Evolutionary conservation across 2,329 filamentous ascomycete genomes (phyloP), one percentile per base, ranked within the genome.

Genomic region (Penicillium sp.): DNA sequence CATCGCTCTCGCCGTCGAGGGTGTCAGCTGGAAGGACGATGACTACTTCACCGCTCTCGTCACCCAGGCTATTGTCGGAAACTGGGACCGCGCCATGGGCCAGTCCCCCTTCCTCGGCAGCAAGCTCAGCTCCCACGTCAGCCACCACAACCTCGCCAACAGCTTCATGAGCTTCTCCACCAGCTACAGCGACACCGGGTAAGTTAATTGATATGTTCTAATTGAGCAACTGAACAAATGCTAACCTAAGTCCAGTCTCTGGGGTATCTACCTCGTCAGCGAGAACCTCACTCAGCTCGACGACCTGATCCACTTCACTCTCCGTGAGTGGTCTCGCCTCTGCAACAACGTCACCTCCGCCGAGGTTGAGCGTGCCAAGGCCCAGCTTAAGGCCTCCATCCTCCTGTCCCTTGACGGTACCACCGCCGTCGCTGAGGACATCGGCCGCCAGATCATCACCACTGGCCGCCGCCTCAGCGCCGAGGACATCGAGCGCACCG

Each of bases 151-250:
- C 77, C 86, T 99, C 60, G 94, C 94, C 78, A 99, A 96, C 83
- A 97, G 92, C 86, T 99, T 97, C 85, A 99, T 99, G 95, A 96
- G 91, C 83, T 99, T 99, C 83, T 97, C 92, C 64, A 99, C 94
- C 66, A 96, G 91, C 84, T 99, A 99, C 82, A 97, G 92, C 74
- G 94, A 99, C 78, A 99, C 94, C 75, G 94, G 92, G 92, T 96
- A 86, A 78, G 87, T 75, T 11, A 9, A 29, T 38, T n/a, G 3
- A 14, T 24, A 11, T 32, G 14, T 16, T 27, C 6, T 21, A 2
- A 27, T 36, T 3, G 31, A 34, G 5, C 43, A 13, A 68, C 71
- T 2, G 16, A 50, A 11, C 64, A 75, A 54, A 61, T 21, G 55
- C 48, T 54, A 39, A 34, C 43, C 38, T 21, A 47, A 39, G 43